A percentile compares a stretch with the other conserved stretches of the same genome.
Conservation (phyloP, 176 grass and related monocot genomes). For the Triticum monococcum region DNA sequence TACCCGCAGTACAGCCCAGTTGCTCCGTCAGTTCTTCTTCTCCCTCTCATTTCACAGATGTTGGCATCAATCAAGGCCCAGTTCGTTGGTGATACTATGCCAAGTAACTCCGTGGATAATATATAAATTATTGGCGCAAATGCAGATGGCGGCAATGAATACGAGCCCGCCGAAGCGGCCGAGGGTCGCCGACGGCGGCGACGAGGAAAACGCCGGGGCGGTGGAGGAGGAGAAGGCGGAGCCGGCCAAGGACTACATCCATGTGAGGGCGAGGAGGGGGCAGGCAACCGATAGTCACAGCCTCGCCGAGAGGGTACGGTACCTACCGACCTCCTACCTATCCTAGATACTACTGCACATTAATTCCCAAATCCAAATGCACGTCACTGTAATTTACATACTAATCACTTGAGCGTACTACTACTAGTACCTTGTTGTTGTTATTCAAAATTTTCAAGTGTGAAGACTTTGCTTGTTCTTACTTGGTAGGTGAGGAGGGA, state of each 20-base stretch:
- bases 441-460: not conserved
- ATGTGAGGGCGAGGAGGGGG: constrained; percentile 64
- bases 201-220: not conserved
- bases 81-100: too few species aligned
- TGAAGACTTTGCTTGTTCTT: not conserved
- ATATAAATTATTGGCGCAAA: not conserved
- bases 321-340: not conserved
- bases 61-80: not conserved
- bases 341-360: not conserved
- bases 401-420: not conserved
- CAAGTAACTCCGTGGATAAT: not conserved
- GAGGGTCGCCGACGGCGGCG: not conserved
- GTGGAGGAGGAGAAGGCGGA: constrained; percentile 2
- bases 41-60: not conserved
- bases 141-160: constrained; percentile 29
- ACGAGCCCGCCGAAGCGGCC: constrained; percentile 43
- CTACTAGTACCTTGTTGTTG: not conserved
- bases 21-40: too few species aligned
- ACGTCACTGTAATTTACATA: not conserved
- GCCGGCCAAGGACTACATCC: constrained; percentile 61
- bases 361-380: not conserved
- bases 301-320: constrained; percentile 64
- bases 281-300: constrained; percentile 82
- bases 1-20: not conserved
- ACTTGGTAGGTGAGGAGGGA: constrained; percentile 62